Base-by-base conservation (phyloP, 2,329 filamentous ascomycete genomes). In the Harringtonia aguacate region DNA sequence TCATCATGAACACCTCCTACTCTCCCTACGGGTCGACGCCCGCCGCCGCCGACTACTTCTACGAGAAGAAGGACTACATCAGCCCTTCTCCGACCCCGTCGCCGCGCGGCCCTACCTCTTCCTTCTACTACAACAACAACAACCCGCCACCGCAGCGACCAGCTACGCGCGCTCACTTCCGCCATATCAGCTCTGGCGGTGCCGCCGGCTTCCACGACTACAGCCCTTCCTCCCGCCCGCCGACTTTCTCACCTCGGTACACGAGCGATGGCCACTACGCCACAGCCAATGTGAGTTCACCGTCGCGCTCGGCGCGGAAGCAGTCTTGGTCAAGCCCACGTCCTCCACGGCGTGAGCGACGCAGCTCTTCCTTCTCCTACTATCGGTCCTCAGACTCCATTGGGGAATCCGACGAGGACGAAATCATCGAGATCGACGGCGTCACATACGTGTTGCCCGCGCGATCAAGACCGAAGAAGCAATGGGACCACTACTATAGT, bases 391-490 rank as follows among this genome's bases (percentile, higher is more conserved):
- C 73, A 58, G 70, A 70, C 54, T 66, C 66, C 50, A 68, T 72
- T 70, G 74, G 73, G 68, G 75, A 77, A 63, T 78, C 75, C 65
- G 75, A 79, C 70, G 74, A 77, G 69, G 75, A 78, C 67, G 73
- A 77, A 64, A 60, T 51, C 50, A 63, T 76, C 62, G 70, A 76
- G 62, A 62, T 71, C 57, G 57, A 72, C 59, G 72, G 70, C 52
- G 58, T 67, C 59, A 72, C 66, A 51, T 76, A 69, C 54, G 63
- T 75, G 63, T 58, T 77, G 56, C 69, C 69, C 47, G 66, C 69
- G 52, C 63, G 68, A 60, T 68, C 71, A 52, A 65, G 65, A 63
- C 64, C 68, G 54, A 66, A 66, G 58, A 59, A 59, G 54, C 55
- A 58, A 50, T 58, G 53, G 54, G 50, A 56, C 50, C 55, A 63